A percentile compares a stretch with the other conserved stretches of the same genome.
These are phyloP conservation scores for Senna siamea DNA, from an alignment of 306 rosid species.

Conservation along the genomic window DNA sequence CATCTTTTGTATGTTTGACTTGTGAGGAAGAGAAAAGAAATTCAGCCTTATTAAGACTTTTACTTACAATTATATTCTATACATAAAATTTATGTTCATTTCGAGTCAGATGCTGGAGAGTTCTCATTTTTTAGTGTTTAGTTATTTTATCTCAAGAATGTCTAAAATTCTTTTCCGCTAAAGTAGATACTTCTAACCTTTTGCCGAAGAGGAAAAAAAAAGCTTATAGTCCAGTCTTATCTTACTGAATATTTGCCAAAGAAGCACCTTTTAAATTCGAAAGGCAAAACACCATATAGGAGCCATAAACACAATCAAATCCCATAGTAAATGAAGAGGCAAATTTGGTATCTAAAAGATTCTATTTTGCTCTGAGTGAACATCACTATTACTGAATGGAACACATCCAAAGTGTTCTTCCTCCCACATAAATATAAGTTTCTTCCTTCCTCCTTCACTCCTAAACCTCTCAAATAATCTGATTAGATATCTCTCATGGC, in stretches of 20 bases:
- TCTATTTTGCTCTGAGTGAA: neutral
- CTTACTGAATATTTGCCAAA: neutral
- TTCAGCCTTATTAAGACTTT: neutral
- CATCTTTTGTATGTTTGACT: too few relatives aligned
- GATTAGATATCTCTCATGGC: neutral
- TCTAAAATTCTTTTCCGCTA: neutral
- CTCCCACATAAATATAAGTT: neutral
- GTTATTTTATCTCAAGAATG: neutral
- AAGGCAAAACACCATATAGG: neutral
- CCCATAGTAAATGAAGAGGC: slow-evolving; percentile 1
- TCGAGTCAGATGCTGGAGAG: neutral
- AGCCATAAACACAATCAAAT: neutral
- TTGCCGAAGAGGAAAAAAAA: too few relatives aligned
- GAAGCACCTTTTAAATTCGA: neutral
- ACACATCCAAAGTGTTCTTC: neutral
- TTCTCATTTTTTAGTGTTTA: neutral
- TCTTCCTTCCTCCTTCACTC: neutral
- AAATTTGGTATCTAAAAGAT: neutral
- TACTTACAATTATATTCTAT: neutral
- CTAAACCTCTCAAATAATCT: slow-evolving; percentile 2
- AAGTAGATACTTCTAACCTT: too few relatives aligned
- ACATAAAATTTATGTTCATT: too few relatives aligned
- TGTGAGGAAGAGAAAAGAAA: too few relatives aligned
- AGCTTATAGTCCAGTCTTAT: neutral
- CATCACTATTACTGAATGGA: neutral